Evolutionary conservation across 352 stramenopile genomes (phyloP).

Genomic region (Pythium rhizo-oryzae): DNA sequence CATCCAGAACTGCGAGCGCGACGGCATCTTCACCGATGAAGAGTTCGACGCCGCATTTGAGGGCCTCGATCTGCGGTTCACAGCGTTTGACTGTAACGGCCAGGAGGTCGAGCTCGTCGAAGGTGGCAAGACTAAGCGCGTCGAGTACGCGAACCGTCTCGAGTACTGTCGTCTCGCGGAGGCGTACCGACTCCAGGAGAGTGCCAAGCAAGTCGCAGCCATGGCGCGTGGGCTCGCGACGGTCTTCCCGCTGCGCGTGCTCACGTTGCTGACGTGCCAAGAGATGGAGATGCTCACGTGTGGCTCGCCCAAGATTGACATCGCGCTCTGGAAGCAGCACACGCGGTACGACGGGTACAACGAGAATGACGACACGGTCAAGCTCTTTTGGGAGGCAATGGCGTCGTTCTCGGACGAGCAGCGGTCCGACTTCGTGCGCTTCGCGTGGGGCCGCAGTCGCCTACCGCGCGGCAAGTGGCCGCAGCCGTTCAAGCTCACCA

Average conservation of each 20-base stretch:
- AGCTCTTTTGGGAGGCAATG: slow-evolving; percentile 91
- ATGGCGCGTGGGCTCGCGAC: slow-evolving; percentile 87
- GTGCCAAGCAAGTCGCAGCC: slow-evolving; percentile 62
- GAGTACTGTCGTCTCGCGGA: slow-evolving; percentile 88
- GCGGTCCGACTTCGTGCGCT: slow-evolving; percentile 91
- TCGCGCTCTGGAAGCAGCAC: slow-evolving; percentile 84
- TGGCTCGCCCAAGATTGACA: slow-evolving; percentile 91
- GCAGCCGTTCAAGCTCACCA: slow-evolving; percentile 92
- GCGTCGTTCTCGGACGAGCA: slow-evolving; percentile 88
- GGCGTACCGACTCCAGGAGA: slow-evolving; percentile 80
- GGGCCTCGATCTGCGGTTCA: slow-evolving; percentile 79
- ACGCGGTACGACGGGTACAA: slow-evolving; percentile 90
- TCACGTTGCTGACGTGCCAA: slow-evolving; percentile 91
- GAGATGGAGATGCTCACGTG: slow-evolving; percentile 93
- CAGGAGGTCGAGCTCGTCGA: slow-evolving; percentile 83
- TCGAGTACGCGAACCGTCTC: slow-evolving; percentile 86
- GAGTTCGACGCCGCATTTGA: slow-evolving; percentile 82
- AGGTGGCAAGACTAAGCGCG: slow-evolving; percentile 59
- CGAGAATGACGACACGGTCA: slow-evolving; percentile 79
- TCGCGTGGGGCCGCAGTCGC: slow-evolving; percentile 93
- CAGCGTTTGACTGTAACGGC: slow-evolving; percentile 82
- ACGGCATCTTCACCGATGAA: slow-evolving; percentile 75
- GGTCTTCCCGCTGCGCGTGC: slow-evolving; percentile 83
- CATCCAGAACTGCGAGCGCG: slow-evolving; percentile 80
- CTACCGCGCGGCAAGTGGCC: slow-evolving; percentile 90